Evolutionary conservation across 768 basidiomycete species (phyloP).

Genomic region (Cytidiella melzeri): DNA sequence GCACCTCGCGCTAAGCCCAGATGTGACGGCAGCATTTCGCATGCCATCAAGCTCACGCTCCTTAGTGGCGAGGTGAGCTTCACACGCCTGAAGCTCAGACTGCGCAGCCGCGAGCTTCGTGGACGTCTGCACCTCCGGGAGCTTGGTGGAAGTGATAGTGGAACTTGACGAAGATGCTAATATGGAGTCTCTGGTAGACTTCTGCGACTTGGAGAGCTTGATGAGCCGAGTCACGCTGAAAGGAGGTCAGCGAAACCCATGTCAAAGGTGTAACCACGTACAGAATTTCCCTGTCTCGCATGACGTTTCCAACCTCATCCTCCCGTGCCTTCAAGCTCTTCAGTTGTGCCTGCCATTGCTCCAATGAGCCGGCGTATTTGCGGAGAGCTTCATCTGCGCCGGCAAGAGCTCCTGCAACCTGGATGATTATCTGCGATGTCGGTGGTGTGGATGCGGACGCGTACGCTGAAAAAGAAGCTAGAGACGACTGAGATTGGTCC

Average conservation of each 20-base stretch:
- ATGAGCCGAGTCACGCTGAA: constrained; percentile 70
- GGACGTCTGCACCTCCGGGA: constrained; percentile 19
- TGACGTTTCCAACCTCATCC: constrained; percentile 63
- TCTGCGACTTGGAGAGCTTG: constrained; percentile 63
- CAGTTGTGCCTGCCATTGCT: constrained; percentile 61
- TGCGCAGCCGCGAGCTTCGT: constrained; percentile 62
- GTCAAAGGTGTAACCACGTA: constrained; percentile 32
- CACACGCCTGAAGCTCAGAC: constrained; percentile 77
- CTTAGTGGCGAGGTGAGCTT: constrained; percentile 62
- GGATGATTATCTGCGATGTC: constrained; percentile 42
- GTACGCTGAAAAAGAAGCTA: constrained; percentile 66
- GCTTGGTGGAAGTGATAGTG: constrained; percentile 35
- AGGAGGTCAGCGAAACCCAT: neutral
- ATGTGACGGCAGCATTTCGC: constrained; percentile 49
- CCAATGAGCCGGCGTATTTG: constrained; percentile 52
- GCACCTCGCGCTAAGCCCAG: constrained; percentile 58
- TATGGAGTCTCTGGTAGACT: constrained; percentile 33
- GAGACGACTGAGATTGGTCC: constrained; percentile 51
- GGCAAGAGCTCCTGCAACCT: constrained; percentile 52
- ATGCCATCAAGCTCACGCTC: constrained; percentile 55
- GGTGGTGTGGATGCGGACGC: constrained; percentile 59
- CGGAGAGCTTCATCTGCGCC: constrained; percentile 65
- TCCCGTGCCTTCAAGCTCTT: constrained; percentile 57
- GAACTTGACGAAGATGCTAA: constrained; percentile 30
- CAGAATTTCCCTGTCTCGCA: constrained; percentile 80